Percentiles rank a stretch among this genome's conserved stretches.
Conservation (phyloP, 257 asterid species). For the Solanum neorickii region DNA sequence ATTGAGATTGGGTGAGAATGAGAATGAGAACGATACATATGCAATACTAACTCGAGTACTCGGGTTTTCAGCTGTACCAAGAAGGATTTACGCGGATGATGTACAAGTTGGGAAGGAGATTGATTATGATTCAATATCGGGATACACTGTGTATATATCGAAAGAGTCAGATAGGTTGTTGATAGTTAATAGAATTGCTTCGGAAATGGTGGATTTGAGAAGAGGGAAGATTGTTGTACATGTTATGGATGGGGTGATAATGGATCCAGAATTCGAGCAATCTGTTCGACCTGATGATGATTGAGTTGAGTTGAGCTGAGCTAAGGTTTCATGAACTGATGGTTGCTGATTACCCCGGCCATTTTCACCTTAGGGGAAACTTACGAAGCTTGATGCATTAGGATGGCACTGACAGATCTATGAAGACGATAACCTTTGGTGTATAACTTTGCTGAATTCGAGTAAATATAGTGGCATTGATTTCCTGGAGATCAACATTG, state of each 20-base stretch:
- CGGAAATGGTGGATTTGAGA: conserved; percentile 24
- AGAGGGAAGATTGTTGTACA: conserved; percentile 13
- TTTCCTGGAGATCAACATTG: not conserved
- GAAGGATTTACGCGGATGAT: conserved; percentile 29
- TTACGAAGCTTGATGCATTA: not conserved
- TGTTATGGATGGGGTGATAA: conserved; percentile 19
- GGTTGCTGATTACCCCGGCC: not conserved
- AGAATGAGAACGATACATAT: conserved; percentile 25
- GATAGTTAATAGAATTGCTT: conserved; percentile 44
- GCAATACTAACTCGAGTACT: conserved; percentile 56
- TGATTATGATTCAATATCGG: conserved; percentile 50
- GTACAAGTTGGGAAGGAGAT: conserved; percentile 31
- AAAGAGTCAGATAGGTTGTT: conserved; percentile 37
- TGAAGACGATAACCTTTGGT: not conserved
- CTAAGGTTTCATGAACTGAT: not conserved
- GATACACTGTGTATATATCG: conserved; percentile 28
- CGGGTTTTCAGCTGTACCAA: conserved; percentile 68
- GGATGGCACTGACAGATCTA: not conserved
- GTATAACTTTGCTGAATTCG: not conserved
- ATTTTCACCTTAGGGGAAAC: not conserved
- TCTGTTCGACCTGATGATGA: conserved; percentile 8
- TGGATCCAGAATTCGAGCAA: conserved; percentile 22
- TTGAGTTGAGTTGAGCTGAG: not conserved
- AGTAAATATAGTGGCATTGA: not conserved
- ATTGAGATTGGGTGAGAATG: conserved; percentile 19